Evolutionary conservation across 371 early-diverging fungal species (phyloP).

Genomic region (Aphelidium insulamus): DNA sequence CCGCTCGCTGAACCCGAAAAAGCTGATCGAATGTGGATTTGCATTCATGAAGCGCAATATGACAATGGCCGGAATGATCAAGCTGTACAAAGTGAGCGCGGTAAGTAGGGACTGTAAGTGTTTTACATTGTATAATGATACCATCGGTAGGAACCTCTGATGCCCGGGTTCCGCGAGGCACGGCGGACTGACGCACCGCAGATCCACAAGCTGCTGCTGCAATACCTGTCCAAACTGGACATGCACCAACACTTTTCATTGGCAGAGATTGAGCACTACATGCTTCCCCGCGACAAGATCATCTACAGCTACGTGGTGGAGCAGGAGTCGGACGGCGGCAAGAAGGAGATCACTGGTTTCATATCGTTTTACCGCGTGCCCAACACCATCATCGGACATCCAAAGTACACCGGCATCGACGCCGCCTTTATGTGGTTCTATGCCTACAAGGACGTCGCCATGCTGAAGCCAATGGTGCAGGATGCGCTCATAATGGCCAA

Average conservation of each 20-base stretch:
- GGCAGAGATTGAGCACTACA: constrained; percentile 78
- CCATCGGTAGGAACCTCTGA: background rate
- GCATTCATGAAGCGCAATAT: constrained; percentile 43
- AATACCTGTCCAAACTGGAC: constrained; percentile 38
- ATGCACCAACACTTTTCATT: constrained; percentile 51
- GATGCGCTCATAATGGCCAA: constrained; percentile 60
- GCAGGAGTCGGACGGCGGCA: constrained; percentile 31
- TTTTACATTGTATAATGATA: background rate
- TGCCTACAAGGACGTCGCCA: constrained; percentile 37
- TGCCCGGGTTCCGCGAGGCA: constrained; percentile 60
- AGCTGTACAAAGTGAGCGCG: constrained; percentile 42
- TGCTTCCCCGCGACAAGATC: constrained; percentile 56
- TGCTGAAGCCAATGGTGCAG: constrained; percentile 28
- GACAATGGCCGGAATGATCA: constrained; percentile 50
- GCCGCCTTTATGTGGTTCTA: constrained; percentile 90
- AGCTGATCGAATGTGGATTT: constrained; percentile 79
- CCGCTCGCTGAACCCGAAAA: constrained; percentile 75
- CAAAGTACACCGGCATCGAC: constrained; percentile 46
- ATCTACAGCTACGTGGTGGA: constrained; percentile 84
- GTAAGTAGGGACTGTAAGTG: constrained; percentile 2
- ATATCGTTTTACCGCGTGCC: constrained; percentile 83
- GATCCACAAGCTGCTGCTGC: constrained; percentile 46
- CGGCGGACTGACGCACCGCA: constrained; percentile 37
- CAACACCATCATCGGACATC: constrained; percentile 56
- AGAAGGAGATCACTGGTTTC: constrained; percentile 49